These are phyloP conservation scores for Puccinia novopanici DNA, from an alignment of 1,284 basidiomycete species.

Conservation along the genomic window DNA sequence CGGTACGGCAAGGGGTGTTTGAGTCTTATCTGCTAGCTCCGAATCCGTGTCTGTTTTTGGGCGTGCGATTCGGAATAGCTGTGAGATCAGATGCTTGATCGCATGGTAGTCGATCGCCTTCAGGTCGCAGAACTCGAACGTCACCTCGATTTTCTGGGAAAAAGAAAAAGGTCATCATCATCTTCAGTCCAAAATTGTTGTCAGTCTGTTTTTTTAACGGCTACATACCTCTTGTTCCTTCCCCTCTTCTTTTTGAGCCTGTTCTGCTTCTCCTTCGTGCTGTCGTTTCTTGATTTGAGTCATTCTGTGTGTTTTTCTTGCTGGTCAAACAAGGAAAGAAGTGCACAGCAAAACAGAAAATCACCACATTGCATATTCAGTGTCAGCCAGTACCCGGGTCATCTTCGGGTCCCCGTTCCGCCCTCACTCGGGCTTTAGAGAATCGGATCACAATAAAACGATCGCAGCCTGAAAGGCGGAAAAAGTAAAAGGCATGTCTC, in stretches of 20 bases:
- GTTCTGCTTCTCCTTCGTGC: neutral
- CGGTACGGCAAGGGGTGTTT: neutral
- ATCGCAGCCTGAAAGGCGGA: no score
- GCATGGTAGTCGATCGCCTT: conserved; percentile 45
- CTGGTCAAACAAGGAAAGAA: no score
- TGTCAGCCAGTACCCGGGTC: neutral
- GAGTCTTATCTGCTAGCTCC: no score
- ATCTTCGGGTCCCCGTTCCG: neutral
- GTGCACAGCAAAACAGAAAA: no score
- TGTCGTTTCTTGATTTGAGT: neutral
- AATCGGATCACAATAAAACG: no score
- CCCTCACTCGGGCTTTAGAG: no score
- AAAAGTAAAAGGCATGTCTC: neutral
- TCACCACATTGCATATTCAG: neutral
- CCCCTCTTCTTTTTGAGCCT: neutral
- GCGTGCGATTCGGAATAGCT: conserved; percentile 34
- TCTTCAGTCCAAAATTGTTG: no score
- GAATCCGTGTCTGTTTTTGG: conserved; percentile 1
- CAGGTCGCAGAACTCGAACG: conserved; percentile 48
- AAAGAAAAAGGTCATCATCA: neutral
- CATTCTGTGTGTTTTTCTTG: no score
- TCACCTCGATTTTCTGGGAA: conserved; percentile 32
- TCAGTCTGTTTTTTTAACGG: no score
- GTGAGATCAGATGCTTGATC: conserved; percentile 43
- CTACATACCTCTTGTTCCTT: conserved; percentile 1